These are phyloP conservation scores for Raffaelea arxii DNA, from an alignment of 2,329 filamentous ascomycete genomes.

Conservation along the genomic window DNA sequence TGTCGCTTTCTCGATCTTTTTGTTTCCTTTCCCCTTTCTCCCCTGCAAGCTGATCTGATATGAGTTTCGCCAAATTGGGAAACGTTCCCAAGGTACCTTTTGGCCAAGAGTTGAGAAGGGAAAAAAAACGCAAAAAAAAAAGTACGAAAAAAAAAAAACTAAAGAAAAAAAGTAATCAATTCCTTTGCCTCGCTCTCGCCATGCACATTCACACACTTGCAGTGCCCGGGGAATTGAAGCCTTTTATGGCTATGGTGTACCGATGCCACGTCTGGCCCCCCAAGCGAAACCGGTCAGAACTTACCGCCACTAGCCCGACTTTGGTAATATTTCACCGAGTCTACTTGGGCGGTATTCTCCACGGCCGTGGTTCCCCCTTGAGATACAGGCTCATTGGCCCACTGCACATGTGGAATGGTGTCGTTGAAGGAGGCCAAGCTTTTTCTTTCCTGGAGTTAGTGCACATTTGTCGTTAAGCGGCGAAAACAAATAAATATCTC, in stretches of 20 bases:
- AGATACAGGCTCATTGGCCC: too few species aligned
- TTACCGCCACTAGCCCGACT: background rate
- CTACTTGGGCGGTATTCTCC: too few species aligned
- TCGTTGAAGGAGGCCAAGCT: too few species aligned
- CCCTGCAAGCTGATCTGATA: too few species aligned
- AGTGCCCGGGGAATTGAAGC: background rate
- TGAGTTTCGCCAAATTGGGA: background rate
- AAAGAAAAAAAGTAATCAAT: background rate
- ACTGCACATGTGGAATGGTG: too few species aligned
- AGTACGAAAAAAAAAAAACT: background rate
- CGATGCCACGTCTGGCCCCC: background rate
- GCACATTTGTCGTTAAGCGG: too few species aligned
- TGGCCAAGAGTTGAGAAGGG: background rate
- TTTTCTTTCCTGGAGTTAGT: too few species aligned
- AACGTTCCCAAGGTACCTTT: background rate
- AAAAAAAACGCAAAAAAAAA: background rate
- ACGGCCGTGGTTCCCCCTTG: too few species aligned
- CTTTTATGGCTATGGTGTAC: background rate
- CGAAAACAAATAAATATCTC: too few species aligned
- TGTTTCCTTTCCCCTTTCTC: too few species aligned
- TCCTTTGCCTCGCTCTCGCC: background rate
- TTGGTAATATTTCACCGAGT: background rate
- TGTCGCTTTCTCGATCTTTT: too few species aligned
- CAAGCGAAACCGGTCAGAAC: background rate
- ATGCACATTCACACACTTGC: background rate